These are phyloP conservation scores for Colletotrichum orchidophilum DNA, from an alignment of 2,329 filamentous ascomycete genomes.

Conservation along the genomic window DNA sequence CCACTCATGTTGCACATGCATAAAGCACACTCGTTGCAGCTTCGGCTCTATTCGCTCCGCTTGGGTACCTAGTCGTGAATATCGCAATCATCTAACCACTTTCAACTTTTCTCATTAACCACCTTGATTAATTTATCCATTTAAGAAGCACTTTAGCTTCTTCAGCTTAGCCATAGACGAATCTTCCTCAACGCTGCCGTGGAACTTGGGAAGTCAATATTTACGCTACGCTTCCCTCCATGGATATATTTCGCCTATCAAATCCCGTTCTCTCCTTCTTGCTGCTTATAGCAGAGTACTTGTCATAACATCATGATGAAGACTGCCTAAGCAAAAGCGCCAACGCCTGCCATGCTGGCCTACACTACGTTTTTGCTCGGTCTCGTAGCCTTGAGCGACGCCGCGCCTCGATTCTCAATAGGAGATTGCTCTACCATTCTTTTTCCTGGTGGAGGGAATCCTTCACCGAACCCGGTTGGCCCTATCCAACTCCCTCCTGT, in stretches of 20 bases:
- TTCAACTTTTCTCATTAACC: neutral
- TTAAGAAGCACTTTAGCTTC: neutral
- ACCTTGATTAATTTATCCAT: neutral
- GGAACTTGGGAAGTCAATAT: too few species aligned
- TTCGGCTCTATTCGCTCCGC: neutral
- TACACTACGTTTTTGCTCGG: neutral
- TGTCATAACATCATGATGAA: neutral
- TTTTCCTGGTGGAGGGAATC: neutral
- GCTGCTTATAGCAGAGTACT: neutral
- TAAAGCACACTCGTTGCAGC: neutral
- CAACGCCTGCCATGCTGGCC: neutral
- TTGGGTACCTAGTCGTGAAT: neutral
- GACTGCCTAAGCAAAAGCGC: neutral
- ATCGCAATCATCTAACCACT: neutral
- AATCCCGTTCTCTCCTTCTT: neutral
- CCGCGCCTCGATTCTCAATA: conserved; percentile 17
- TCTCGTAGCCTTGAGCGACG: neutral
- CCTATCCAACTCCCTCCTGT: neutral
- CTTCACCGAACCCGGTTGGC: neutral
- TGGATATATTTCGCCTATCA: neutral
- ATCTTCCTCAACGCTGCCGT: too few species aligned
- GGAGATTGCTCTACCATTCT: conserved; percentile 14
- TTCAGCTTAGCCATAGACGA: neutral
- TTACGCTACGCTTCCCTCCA: too few species aligned
- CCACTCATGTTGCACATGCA: neutral